Base-by-base conservation (phyloP, 352 stramenopile genomes). In the Pythium insidiosum region DNA sequence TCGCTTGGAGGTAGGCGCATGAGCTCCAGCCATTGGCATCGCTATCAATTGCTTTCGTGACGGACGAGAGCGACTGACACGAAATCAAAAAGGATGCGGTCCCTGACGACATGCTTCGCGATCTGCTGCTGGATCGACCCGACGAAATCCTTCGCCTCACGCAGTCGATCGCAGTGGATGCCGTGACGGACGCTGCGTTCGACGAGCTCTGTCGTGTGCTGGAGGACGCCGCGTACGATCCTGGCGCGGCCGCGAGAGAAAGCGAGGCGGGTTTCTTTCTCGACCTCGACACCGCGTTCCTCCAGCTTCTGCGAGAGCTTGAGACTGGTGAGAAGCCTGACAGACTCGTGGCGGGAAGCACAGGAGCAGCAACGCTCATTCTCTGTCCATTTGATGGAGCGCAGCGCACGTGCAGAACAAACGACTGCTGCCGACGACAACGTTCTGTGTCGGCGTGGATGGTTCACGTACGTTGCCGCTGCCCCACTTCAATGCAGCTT, bases 391-490 rank as follows among this genome's bases (percentile, higher is more conserved):
- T n/a, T n/a, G n/a, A n/a, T n/a, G n/a, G n/a, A n/a, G n/a, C n/a
- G n/a, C n/a, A n/a, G n/a, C n/a, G n/a, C n/a, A n/a, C n/a, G n/a
- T n/a, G n/a, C n/a, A 53, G 13, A 70, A 66, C 18, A 60, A 51
- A 21, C 59, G 67, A 2, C 46, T 87, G 6, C 41, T 54, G 4
- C 64, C 74, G 9, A 78, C 71, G 0, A 58, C 69, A 1, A 57
- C 53, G 5, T 87, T 71, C 31, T 48, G 71, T 30, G 50, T 87
- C 20, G 74, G 59, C 24, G 69, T 87, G 13, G 74, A 87, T 21
- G 71, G 74, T n/a, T 84, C 71, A 22, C 71, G 74, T 87, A 72
- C 21, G 74, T 56, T 11, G n/a, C n/a, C n/a, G n/a, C n/a, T n/a
- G n/a, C n/a, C n/a, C n/a, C n/a, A n/a, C n/a, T n/a, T n/a, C n/a